Conservation (phyloP, 148 eudicot species). For the Rheum nobile region DNA sequence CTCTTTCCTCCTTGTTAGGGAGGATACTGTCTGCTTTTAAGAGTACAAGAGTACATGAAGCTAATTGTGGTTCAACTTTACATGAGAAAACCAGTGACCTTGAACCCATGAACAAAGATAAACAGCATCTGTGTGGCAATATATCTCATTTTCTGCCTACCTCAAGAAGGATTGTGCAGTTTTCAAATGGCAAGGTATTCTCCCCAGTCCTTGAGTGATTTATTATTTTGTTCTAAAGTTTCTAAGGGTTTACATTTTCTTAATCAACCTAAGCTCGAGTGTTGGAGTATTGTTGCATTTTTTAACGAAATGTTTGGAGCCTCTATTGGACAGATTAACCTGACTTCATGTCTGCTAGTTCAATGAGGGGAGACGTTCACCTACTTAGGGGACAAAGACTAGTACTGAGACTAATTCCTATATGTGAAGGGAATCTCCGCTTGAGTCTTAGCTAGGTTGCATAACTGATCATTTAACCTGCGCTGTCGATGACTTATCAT, state of each 20-base stretch:
- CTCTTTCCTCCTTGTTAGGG: constrained; percentile 23
- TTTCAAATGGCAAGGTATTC: constrained; percentile 86
- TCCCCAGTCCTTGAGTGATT: not conserved
- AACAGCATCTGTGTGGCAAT: constrained; percentile 22
- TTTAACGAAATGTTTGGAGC: not conserved
- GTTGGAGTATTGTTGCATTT: not conserved
- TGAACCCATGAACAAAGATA: constrained; percentile 16
- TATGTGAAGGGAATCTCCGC: not conserved
- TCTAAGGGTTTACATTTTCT: not conserved
- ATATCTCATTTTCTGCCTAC: constrained; percentile 81
- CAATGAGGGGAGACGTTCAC: not conserved
- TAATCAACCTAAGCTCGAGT: not conserved
- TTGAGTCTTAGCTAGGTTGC: not conserved
- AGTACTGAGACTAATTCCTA: not conserved
- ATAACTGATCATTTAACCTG: not conserved
- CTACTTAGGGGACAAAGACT: too few species aligned
- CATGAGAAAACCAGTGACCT: constrained; percentile 17
- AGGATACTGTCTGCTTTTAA: constrained; percentile 57
- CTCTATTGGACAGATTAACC: not conserved
- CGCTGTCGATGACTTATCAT: not conserved
- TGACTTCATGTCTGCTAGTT: not conserved
- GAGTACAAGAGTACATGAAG: constrained; percentile 25
- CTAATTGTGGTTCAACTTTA: constrained; percentile 12
- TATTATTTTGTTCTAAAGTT: not conserved
- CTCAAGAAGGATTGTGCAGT: constrained; percentile 91